These are phyloP conservation scores for Penicillium janthinellum DNA, from an alignment of 2,329 filamentous ascomycete species.

Conservation along the genomic window DNA sequence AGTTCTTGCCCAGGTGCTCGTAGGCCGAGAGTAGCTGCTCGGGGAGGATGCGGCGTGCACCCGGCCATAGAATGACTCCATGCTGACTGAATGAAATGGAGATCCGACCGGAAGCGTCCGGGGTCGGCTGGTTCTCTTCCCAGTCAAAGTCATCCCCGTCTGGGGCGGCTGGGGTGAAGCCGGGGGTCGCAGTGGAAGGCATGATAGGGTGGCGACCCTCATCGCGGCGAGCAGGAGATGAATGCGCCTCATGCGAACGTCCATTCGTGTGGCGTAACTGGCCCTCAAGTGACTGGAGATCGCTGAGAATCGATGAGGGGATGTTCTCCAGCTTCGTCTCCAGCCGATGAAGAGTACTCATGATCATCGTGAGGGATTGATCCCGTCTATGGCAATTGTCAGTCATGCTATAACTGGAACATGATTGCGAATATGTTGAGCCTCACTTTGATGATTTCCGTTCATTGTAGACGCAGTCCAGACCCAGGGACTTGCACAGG, in stretches of 20 bases:
- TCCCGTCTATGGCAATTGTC: conserved; percentile 45
- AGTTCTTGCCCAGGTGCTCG: conserved; percentile 49
- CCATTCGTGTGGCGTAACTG: conserved; percentile 24
- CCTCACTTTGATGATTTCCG: conserved; percentile 56
- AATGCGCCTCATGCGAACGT: conserved; percentile 19
- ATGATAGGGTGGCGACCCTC: conserved; percentile 11
- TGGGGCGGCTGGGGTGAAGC: conserved; percentile 31
- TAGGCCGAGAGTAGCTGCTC: conserved; percentile 42
- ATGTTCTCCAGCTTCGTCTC: conserved; percentile 56
- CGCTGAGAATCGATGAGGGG: conserved; percentile 36
- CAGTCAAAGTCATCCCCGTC: conserved; percentile 35
- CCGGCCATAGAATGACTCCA: conserved; percentile 53
- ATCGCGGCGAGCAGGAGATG: conserved; percentile 17
- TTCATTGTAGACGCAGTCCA: conserved; percentile 57
- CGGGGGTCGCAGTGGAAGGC: conserved; percentile 20
- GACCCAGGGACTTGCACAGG: conserved; percentile 51
- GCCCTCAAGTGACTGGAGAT: conserved; percentile 37
- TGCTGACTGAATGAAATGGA: conserved; percentile 56
- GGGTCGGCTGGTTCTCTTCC: conserved; percentile 29
- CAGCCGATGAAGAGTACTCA: conserved; percentile 56
- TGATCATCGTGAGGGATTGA: conserved; percentile 57
- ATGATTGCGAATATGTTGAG: background rate
- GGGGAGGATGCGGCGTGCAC: conserved; percentile 48
- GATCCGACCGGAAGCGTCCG: conserved; percentile 38
- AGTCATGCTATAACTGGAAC: background rate